Base-by-base conservation (phyloP, 257 asterid species). In the Jaltomata sinuosa region DNA sequence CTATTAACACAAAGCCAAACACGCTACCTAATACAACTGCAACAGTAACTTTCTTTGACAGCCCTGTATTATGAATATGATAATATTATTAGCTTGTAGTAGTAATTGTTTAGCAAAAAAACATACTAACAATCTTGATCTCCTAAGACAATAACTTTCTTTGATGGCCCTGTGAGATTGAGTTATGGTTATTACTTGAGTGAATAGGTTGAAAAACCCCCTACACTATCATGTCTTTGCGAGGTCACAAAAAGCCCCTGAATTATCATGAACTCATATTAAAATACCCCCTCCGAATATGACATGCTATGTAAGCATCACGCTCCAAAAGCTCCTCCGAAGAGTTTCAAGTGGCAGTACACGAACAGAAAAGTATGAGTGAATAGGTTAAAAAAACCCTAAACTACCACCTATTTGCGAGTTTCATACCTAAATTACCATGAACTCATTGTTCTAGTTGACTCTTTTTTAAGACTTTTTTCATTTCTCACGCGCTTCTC, bases 131-230 rank as follows among this genome's bases (percentile, higher is more conserved):
- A 50, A 53, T 5, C 45, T 52, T 8, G 18, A 25, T 50, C 45
- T 53, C 88, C 76, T 11, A 89, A 86, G 62, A 85, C 88, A 16
- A 87, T 80, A 5, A 36, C 82, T 6, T 83, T 89, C 53, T 85
- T 88, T 36, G 92, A 85, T 21, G 80, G 34, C 50, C 92, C 93
- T 93, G 85, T 50, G 29, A 65, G 81, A 53, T 55, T 38, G n/a
- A n/a, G 2, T 27, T 21, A 31, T 49, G 16, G 27, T 18, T 54
- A 8, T 15, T 29, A 47, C 15, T 14, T 3, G n/a, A 19, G 61
- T 50, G 19, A 4, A 53, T 53, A 18, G 59, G 59, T 53, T 53
- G n/a, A 53, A 16, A 53, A 12, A 3, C 2, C 6, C 59, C 59
- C 22, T 1, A 53, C 18, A 53, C 59, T 4, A 53, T 53, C 59